Conservation (phyloP, 495 filamentous ascomycete species). For the Tuber aestivum region DNA sequence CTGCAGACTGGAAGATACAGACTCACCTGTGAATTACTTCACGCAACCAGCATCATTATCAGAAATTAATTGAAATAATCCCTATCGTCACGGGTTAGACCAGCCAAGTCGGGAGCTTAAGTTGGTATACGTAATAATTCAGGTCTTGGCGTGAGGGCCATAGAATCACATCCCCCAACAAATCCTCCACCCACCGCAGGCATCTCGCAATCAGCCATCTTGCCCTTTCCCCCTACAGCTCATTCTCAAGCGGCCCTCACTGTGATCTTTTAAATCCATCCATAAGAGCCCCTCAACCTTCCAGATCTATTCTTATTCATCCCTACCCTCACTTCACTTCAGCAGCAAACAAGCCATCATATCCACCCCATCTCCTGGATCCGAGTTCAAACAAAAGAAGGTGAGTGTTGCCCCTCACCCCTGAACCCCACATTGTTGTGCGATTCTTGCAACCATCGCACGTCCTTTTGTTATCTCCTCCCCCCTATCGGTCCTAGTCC, state of each 20-base stretch:
- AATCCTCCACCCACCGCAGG: neutral
- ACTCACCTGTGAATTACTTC: neutral
- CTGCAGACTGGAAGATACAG: neutral
- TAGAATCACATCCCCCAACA: neutral
- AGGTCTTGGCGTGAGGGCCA: neutral
- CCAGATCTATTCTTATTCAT: neutral
- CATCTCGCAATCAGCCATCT: slow-evolving; percentile 4
- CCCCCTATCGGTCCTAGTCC: neutral
- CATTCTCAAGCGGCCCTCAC: slow-evolving; percentile 12
- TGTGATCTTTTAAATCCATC: neutral
- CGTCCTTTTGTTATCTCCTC: neutral
- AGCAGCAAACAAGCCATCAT: neutral
- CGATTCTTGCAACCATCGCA: neutral
- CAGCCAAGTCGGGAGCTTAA: neutral
- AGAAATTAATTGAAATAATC: neutral
- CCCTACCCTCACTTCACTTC: neutral
- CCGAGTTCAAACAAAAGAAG: neutral
- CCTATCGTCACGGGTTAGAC: neutral
- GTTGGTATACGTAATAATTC: neutral
- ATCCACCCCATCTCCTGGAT: neutral
- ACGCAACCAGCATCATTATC: neutral
- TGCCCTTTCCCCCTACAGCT: slow-evolving; percentile 13
- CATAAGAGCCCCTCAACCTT: neutral
- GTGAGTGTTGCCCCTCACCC: slow-evolving; percentile 3
- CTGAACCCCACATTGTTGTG: neutral